These are phyloP conservation scores for Cryptosporidium meleagridis DNA, from an alignment of 169 alveolate genomes.

Conservation along the genomic window DNA sequence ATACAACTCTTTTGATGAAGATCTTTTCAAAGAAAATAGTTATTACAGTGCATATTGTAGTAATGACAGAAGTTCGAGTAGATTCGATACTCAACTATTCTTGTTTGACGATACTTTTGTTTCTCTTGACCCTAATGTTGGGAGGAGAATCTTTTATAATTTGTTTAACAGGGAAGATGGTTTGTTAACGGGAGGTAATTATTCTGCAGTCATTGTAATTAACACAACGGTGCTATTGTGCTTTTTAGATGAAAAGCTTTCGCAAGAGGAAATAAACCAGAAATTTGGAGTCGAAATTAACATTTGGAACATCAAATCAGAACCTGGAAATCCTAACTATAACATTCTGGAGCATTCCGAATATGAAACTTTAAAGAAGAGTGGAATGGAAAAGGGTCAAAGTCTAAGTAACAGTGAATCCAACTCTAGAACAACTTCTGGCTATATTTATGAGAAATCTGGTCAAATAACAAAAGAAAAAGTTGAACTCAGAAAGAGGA, in stretches of 20 bases:
- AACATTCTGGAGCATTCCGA: not conserved
- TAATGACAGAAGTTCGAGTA: not conserved
- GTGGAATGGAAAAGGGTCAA: not conserved
- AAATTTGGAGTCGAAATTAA: constrained; percentile 58
- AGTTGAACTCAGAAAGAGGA: not conserved
- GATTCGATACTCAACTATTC: constrained; percentile 38
- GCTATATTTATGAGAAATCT: not conserved
- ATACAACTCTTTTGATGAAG: constrained; percentile 3
- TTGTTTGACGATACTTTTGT: constrained; percentile 47
- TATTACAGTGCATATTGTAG: not conserved
- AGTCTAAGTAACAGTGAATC: not conserved
- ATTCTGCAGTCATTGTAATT: constrained; percentile 22
- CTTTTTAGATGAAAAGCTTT: constrained; percentile 31
- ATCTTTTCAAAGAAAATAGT: not conserved
- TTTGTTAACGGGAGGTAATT: constrained; percentile 13
- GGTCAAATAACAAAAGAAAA: not conserved
- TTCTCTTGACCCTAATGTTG: constrained; percentile 68
- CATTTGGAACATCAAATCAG: constrained; percentile 43
- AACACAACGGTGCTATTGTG: constrained; percentile 15
- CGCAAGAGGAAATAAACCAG: not conserved
- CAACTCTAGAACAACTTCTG: not conserved
- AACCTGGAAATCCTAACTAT: not conserved
- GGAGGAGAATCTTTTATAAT: constrained; percentile 44
- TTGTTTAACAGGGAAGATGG: constrained; percentile 32
- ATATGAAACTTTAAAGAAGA: not conserved